Conservation (phyloP, 257 asterid genomes). For the Leptodermis oblonga region DNA sequence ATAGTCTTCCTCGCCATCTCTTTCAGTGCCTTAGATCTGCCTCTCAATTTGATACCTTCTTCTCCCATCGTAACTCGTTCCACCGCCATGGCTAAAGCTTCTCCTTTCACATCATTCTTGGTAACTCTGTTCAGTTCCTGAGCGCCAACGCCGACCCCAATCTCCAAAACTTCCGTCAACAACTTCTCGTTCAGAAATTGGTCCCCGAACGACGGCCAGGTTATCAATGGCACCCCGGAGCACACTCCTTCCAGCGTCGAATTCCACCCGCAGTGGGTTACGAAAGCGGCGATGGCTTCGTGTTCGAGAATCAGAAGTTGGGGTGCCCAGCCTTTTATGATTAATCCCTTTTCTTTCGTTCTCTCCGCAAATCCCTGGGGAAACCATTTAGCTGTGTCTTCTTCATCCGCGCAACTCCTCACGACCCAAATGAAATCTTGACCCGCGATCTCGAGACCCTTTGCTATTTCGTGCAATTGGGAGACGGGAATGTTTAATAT, state of each 20-base stretch:
- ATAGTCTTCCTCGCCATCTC: too few species aligned
- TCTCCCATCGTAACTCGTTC: too few species aligned
- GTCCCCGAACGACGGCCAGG: conserved; percentile 52
- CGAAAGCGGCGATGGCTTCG: conserved; percentile 30
- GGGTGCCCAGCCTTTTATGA: conserved; percentile 77
- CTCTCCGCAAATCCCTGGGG: conserved; percentile 59
- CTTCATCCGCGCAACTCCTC: conserved; percentile 22
- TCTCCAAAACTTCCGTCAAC: conserved; percentile 30
- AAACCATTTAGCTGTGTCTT: conserved; percentile 30
- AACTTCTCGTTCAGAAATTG: conserved; percentile 47
- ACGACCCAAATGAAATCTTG: conserved; percentile 68
- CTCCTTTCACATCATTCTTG: too few species aligned
- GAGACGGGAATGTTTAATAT: conserved; percentile 23
- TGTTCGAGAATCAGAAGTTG: conserved; percentile 48
- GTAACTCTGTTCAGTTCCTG: too few species aligned
- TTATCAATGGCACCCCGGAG: conserved; percentile 44
- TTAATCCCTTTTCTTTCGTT: conserved; percentile 40
- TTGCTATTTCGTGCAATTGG: conserved; percentile 58
- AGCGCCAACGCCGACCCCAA: conserved; percentile 35
- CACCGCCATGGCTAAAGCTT: too few species aligned
- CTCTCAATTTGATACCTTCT: too few species aligned
- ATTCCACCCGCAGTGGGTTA: conserved; percentile 71
- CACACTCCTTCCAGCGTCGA: conserved; percentile 39
- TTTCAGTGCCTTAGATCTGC: too few species aligned
- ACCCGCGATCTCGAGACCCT: conserved; percentile 54